These are phyloP conservation scores for Avicennia marina DNA, from an alignment of 257 asterid genomes.

Conservation along the genomic window DNA sequence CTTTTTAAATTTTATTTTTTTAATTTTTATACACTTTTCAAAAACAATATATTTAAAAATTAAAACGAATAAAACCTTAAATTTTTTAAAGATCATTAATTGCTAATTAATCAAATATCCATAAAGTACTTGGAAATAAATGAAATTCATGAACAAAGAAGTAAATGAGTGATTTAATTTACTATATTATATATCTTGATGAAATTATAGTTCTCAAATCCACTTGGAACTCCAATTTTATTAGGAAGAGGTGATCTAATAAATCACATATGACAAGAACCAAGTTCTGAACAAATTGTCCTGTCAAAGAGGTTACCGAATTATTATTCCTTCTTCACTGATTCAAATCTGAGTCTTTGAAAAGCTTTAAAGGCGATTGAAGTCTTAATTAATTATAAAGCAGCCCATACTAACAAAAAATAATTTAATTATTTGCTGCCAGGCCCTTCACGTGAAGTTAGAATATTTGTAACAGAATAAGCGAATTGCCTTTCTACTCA, in stretches of 20 bases:
- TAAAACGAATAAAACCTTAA: no score
- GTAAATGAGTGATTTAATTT: no score
- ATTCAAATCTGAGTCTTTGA: neutral
- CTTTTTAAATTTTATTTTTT: no score
- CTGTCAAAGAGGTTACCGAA: no score
- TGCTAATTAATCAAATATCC: no score
- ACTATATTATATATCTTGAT: no score
- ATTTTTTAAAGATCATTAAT: no score
- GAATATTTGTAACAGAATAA: slow-evolving; percentile 23
- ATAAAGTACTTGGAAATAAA: no score
- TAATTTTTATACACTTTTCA: no score
- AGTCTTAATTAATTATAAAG: neutral
- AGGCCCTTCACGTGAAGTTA: slow-evolving; percentile 49
- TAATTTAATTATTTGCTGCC: slow-evolving; percentile 15
- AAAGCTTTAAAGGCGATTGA: neutral
- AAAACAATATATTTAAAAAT: no score
- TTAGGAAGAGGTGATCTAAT: neutral
- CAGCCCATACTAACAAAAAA: neutral
- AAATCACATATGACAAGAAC: slow-evolving; percentile 15
- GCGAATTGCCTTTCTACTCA: slow-evolving; percentile 15
- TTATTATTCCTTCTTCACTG: no score
- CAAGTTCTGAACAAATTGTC: slow-evolving; percentile 2
- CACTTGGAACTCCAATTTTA: neutral
- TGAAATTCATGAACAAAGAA: neutral
- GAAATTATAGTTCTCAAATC: neutral